Base-by-base conservation (phyloP, 2,329 filamentous ascomycete species). In the Blumeria graminis region DNA sequence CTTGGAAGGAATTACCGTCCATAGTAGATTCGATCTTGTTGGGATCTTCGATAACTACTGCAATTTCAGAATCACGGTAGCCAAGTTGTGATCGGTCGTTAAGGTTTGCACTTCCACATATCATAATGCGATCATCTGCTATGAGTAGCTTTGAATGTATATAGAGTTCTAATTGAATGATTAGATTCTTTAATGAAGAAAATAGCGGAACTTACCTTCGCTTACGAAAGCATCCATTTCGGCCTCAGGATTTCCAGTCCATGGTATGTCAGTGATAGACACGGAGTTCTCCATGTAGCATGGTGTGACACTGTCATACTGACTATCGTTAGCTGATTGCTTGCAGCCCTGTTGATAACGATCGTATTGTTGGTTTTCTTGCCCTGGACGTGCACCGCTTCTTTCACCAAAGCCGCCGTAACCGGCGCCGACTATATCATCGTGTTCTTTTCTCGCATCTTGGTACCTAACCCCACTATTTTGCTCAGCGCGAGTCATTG, bases 61-160 rank as follows among this genome's bases (percentile, higher is more conserved):
- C 86, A 56, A 94, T 86, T 67, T 94, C 88, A 0, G 81, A 86
- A 69, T 94, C 88, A 68, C 92, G 87, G 57, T 78, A 76, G 38
- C 86, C 87, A 3, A 93, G 76, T 70, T 94, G 85, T 3, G 83
- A 89, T 58, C 75, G 72, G 63, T 77, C 74, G 65, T 80, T 77
- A 57, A 77, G 68, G 63, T 76, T 76, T 61, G 73, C 74, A 11
- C 69, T 86, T 60, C 88, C 87, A 66, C 84, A 89, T 61, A 94
- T 89, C 57, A 87, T 84, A 54, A 84, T 74, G 7, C 78, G 75
- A 66, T 94, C 88, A 65, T 94, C 87, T 48, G 82, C 86, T 58
- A 94, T 92, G 58, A 86, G 74, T 18, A 86, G 70, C 67, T 86
- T 86, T 65, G 74, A 78, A 69, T 80, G 77, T 52, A 80, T 74